A percentile compares a stretch with the other conserved stretches of the same genome.
Conservation (phyloP, 2,329 filamentous ascomycete species). For the Ophiostoma quercus region DNA sequence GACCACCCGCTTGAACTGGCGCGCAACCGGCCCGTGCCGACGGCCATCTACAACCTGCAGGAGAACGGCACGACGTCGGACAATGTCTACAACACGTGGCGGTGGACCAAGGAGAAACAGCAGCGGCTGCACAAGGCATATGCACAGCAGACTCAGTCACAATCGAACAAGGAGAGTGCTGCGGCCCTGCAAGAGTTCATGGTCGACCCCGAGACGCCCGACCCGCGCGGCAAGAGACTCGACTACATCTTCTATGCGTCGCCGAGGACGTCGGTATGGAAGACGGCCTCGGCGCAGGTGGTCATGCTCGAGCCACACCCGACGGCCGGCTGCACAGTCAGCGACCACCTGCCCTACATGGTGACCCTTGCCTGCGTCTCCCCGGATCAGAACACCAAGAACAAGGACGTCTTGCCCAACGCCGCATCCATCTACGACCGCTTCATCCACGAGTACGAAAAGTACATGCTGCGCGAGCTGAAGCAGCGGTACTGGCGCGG, state of each 20-base stretch:
- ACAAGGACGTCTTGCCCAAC: not conserved
- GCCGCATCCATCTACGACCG: conserved; percentile 46
- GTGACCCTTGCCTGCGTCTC: conserved; percentile 54
- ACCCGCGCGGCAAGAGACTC: conserved; percentile 75
- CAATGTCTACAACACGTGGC: conserved; percentile 83
- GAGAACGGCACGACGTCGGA: conserved; percentile 87
- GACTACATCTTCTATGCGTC: conserved; percentile 80
- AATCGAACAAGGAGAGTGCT: not conserved
- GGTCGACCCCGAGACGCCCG: conserved; percentile 55
- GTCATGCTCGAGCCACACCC: conserved; percentile 80
- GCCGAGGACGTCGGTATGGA: conserved; percentile 60
- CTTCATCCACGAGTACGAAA: conserved; percentile 64
- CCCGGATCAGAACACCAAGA: not conserved
- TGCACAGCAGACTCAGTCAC: not conserved
- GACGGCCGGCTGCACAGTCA: conserved; percentile 74
- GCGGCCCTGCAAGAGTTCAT: conserved; percentile 18
- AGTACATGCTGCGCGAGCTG: conserved; percentile 66
- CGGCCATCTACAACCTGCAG: conserved; percentile 68
- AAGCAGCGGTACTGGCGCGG: conserved; percentile 67
- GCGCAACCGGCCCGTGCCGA: conserved; percentile 55
- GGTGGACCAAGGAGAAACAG: conserved; percentile 55
- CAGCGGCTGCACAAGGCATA: conserved; percentile 24
- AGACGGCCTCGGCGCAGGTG: conserved; percentile 64
- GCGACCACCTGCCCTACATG: conserved; percentile 91
- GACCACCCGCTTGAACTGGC: conserved; percentile 62